Conservation (phyloP, 352 stramenopile genomes). For the Globisporangium spinosum region DNA sequence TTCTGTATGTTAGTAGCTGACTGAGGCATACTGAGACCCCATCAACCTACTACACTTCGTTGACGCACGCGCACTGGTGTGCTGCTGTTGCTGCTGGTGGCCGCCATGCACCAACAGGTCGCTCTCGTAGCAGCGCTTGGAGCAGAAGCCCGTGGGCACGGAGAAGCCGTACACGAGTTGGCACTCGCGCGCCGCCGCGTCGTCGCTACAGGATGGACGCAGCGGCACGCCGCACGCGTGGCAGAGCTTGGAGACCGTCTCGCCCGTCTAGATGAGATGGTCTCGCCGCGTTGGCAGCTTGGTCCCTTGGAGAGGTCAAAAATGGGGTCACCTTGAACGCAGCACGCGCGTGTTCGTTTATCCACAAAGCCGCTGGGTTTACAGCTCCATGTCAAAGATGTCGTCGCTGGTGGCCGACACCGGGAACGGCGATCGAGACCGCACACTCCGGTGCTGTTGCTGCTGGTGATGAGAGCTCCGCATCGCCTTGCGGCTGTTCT, state of each 20-base stretch:
- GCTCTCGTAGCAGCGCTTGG: slow-evolving; percentile 36
- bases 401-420: slow-evolving; percentile 14
- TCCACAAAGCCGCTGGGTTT: slow-evolving; percentile 17
- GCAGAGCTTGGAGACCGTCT: slow-evolving; percentile 35
- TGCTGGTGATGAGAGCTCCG: background rate
- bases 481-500: slow-evolving; percentile 27
- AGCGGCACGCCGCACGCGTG: slow-evolving; percentile 31
- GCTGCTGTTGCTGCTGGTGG: background rate
- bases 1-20: background rate
- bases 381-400: slow-evolving; percentile 76
- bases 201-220: slow-evolving; percentile 33
- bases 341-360: background rate
- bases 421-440: slow-evolving; percentile 12
- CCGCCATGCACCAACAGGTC: slow-evolving; percentile 17
- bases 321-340: background rate
- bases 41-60: no score
- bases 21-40: no score
- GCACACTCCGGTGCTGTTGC: slow-evolving; percentile 6
- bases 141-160: slow-evolving; percentile 30
- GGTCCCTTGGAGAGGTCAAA: slow-evolving; percentile 7
- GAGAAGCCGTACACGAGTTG: slow-evolving; percentile 34
- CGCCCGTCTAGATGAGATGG: slow-evolving; percentile 16
- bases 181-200: slow-evolving; percentile 35
- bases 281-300: no score
- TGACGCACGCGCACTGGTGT: no score